Percentiles rank a stretch among this genome's conserved stretches.
Evolutionary conservation across 805 yeast genomes (phyloP).

Genomic region (Lachancea lanzarotensis): DNA sequence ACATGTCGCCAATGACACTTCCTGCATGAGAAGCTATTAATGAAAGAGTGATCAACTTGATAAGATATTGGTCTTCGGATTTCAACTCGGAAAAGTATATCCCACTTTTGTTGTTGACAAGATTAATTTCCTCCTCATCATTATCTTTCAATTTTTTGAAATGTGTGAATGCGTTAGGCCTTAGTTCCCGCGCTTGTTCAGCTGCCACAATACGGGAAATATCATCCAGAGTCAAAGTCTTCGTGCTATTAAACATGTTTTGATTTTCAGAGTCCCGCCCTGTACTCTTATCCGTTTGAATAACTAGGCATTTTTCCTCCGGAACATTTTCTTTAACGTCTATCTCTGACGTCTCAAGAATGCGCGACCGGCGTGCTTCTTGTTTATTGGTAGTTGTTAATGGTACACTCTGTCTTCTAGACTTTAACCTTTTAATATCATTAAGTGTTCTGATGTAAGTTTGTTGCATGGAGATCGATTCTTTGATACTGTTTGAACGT

Average conservation of each 20-base stretch:
- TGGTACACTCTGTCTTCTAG: conserved; percentile 58
- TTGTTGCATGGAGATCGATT: conserved; percentile 34
- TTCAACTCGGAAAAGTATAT: conserved; percentile 54
- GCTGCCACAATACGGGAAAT: conserved; percentile 96
- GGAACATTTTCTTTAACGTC: conserved; percentile 19
- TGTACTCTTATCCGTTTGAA: conserved; percentile 31
- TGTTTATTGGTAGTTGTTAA: conserved; percentile 43
- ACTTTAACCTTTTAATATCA: conserved; percentile 70
- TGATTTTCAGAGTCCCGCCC: conserved; percentile 38
- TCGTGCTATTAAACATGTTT: conserved; percentile 63
- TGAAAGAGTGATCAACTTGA: conserved; percentile 46
- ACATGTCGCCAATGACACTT: conserved; percentile 13
- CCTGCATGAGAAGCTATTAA: conserved; percentile 23
- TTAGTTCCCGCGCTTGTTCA: conserved; percentile 87
- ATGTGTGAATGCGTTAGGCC: conserved; percentile 88
- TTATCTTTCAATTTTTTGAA: conserved; percentile 42
- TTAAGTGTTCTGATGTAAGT: conserved; percentile 64
- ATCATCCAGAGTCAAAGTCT: conserved; percentile 86
- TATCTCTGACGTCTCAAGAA: conserved; percentile 45
- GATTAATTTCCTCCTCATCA: conserved; percentile 20
- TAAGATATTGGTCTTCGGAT: conserved; percentile 42
- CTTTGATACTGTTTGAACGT: conserved; percentile 8
- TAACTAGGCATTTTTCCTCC: conserved; percentile 30
- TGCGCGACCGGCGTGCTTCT: conserved; percentile 58
- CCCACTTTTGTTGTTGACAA: conserved; percentile 24